Base-by-base conservation (phyloP, 306 rosid species). In the Cicer yamashitae region DNA sequence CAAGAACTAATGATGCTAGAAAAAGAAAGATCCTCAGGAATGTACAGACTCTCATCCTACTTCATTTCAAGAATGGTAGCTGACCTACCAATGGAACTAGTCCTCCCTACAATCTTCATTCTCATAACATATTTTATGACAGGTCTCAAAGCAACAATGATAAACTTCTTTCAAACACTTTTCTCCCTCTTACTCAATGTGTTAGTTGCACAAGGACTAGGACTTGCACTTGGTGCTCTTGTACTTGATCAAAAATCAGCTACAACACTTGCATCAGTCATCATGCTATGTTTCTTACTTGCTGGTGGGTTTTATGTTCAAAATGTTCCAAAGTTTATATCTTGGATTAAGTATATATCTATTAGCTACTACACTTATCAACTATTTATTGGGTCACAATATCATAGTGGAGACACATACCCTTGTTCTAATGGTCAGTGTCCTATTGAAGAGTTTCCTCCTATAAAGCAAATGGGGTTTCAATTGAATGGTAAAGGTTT, bases 21-120 rank as follows among this genome's bases (percentile, higher is more conserved):
- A 15, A 91, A 88, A 70, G 97, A 91, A 73, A 62, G 97, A 52
- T 79, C 90, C 7, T 91, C 93, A 0, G 93, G 96, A 69, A 92
- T 85, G 77, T 90, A 92, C 73, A 71, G 88, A 10, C 93, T 92
- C 10, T 90, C 96, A 2, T 87, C 97, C 25, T 92, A 88, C 79
- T 88, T 87, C 84, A 67, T 87, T 50, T 85, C 93, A 45, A 87
- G 85, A 40, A 76, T 69, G 6, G 73, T 71, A 3, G 87, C 77
- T 1, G 93, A 90, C 54, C 88, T 92, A 44, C 92, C 96, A 2
- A 90, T 90, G 88, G 97, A 88, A 34, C 92, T 88, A 4, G 60
- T 73, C 39, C 91, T 92, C 1, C 93, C 97, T 14, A 83, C 89
- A 5, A 2, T 60, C 2, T 90, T 85, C 39, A 53, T 87, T 10